Evolutionary conservation across 1,284 basidiomycete genomes (phyloP), one percentile per base, ranked within the genome.

Genomic region (Marasmius sp.): DNA sequence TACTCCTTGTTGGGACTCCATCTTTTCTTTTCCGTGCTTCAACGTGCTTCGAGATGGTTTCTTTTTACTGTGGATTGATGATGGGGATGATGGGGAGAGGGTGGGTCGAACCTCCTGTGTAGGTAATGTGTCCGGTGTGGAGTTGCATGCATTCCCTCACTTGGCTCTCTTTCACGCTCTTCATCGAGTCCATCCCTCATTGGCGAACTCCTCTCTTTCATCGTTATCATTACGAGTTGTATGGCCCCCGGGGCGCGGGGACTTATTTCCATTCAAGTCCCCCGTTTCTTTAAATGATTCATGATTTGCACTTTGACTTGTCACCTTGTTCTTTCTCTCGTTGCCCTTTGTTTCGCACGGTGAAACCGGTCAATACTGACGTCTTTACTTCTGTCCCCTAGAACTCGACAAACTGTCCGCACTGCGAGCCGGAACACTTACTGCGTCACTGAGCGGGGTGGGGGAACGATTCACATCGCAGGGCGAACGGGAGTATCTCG

Each of bases 401-500:
- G 64, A 61, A 12, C 61, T 82, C 47, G 77, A 81, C 70, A 69
- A 66, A 59, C 73, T 81, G 59, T 75, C 76, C 20, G 57, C 56
- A 20, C 68, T 75, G 53, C 60, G 58, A 27, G 27, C 58, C 3
- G 9, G 33, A 34, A 70, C 65, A 48, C 66, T 80, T 58, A 73
- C 77, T 27, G 70, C 75, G 59, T 71, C 79, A 57, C 69, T 79
- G 59, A 78, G 78, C 27, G 77, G 72, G 18, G 79, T 75, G 63
- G 74, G 86, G 71, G 68, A 77, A 68, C 85, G 94, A 63, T 85
- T 89, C 74, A 75, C 89, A 33, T 94, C 93, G 14, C 70, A 73
- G 10, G 88, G 89, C 3, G 95, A 98, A 76, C 72, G 78, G 49
- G 77, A 76, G 45, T 94, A 90, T 79, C 81, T 99, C 43, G 74